A percentile compares a stretch with the other conserved stretches of the same genome.
Evolutionary conservation across 257 asterid species (phyloP).

Genomic region (Vinca minor): DNA sequence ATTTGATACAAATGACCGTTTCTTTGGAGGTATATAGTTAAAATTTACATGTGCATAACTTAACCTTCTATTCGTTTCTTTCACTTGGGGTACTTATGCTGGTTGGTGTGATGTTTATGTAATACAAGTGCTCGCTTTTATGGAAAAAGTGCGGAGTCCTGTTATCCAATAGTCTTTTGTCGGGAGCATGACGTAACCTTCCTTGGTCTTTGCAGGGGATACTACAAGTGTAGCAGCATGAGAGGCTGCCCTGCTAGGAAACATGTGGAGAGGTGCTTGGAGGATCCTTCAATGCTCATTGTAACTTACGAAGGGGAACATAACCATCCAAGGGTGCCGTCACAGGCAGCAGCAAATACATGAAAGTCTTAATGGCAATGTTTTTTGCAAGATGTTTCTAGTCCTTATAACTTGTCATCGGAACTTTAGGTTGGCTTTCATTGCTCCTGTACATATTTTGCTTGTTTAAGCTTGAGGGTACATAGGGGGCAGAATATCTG

Average conservation of each 20-base stretch:
- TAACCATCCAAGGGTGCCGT: slow-evolving; percentile 67
- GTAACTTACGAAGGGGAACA: slow-evolving; percentile 97
- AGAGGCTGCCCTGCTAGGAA: slow-evolving; percentile 97
- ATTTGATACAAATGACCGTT: neutral
- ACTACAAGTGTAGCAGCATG: slow-evolving; percentile 92
- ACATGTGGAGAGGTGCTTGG: slow-evolving; percentile 89
- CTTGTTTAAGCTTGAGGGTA: slow-evolving; percentile 8
- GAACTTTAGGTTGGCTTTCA: slow-evolving; percentile 17
- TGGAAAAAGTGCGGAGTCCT: no score
- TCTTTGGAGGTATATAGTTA: neutral
- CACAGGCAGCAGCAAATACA: slow-evolving; percentile 57
- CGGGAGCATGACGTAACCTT: neutral
- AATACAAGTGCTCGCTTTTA: neutral
- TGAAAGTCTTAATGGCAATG: slow-evolving; percentile 14
- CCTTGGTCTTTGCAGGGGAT: slow-evolving; percentile 54
- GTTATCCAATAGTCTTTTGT: neutral
- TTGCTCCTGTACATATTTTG: slow-evolving; percentile 26
- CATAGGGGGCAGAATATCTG: slow-evolving; percentile 14
- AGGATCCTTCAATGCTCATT: slow-evolving; percentile 83
- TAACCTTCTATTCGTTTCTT: neutral
- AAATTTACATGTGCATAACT: neutral
- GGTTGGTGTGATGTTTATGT: neutral
- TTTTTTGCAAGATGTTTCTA: slow-evolving; percentile 5
- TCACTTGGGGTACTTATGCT: neutral
- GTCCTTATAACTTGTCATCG: neutral